Evolutionary conservation across 2,329 filamentous ascomycete species (phyloP), one percentile per base, ranked within the genome.

Genomic region (Colletotrichum sublineola): DNA sequence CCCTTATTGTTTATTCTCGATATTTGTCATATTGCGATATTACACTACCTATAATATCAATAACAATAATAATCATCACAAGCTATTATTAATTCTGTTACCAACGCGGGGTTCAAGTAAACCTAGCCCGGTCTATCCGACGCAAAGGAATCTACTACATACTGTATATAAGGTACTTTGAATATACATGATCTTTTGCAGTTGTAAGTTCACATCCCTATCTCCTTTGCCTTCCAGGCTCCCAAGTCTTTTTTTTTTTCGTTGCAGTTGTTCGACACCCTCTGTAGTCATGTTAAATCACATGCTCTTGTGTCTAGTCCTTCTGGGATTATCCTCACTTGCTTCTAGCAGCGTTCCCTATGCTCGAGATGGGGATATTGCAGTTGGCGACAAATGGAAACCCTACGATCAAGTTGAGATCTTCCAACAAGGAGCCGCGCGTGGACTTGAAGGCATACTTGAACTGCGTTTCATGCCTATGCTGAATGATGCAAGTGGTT

Each of bases 391-490:
- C 33, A 57, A 64, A 42, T 68, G 50, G 50, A 57, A n/a, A 20
- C 1, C 4, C 40, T 42, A 68, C 18, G 33, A 64, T 3, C 5
- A 33, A 8, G 14, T 68, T 1, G 9, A 7, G 2, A n/a, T 33
- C 14, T 64, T 68, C 6, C 50, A 64, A 48, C 40, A 64, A 24
- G 31, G 31, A 40, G 24, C 50, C 20, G 0, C 60, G 5, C 33
- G 31, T 18, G 40, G 50, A 4, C 4, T 40, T 7, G 11, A n/a
- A 3, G 67, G 67, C 3, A 33, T 57, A 12, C n/a, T 68, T 29
- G 60, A 68, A 2, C 18, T 65, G 33, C 67, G 50, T 2, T 68
- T 57, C 6, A 68, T 52, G 40, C 67, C 67, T 18, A n/a, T 33
- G n/a, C 50, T 68, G 20, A 68, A 68, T 24, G 60, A 50, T 0